phyloP scores from a whole-genome alignment of 2,329 filamentous ascomycete species.

The Graphilbum ipis-grandicollis region DNA sequence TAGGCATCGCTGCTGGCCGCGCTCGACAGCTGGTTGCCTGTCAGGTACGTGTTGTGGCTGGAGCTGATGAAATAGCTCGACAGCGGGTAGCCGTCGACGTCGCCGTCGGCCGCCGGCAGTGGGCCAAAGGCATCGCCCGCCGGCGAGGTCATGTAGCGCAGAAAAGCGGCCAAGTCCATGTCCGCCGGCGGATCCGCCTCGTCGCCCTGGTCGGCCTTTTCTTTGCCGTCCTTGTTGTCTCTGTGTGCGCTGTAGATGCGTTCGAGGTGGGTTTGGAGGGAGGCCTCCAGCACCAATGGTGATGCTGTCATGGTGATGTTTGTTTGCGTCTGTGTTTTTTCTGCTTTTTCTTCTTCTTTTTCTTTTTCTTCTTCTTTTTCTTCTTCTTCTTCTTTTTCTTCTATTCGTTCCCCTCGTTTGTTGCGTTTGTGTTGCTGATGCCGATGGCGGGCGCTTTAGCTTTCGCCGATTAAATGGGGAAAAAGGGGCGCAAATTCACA shows the following conservation, averaged over 20 bases:
- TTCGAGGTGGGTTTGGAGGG: slow-evolving; percentile 24
- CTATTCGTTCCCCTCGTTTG: too few species aligned
- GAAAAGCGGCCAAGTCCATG: slow-evolving; percentile 30
- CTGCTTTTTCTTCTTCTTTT: neutral
- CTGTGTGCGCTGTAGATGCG: slow-evolving; percentile 28
- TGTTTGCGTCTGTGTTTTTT: neutral
- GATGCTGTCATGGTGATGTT: neutral
- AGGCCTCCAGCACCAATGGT: slow-evolving; percentile 16
- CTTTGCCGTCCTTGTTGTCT: slow-evolving; percentile 20
- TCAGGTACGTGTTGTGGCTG: slow-evolving; percentile 88
- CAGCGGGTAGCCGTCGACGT: slow-evolving; percentile 53
- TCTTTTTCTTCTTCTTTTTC: neutral
- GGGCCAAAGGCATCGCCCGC: slow-evolving; percentile 25
- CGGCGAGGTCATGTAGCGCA: slow-evolving; percentile 38
- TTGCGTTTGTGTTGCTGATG: too few species aligned
- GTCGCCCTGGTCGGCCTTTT: slow-evolving; percentile 26
- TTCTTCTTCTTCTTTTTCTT: too few species aligned
- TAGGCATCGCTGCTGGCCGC: slow-evolving; percentile 79
- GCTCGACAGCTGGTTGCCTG: slow-evolving; percentile 75
- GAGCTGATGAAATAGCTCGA: slow-evolving; percentile 89
- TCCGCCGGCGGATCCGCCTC: slow-evolving; percentile 10
- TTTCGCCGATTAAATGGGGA: too few species aligned
- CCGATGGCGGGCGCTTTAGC: too few species aligned
- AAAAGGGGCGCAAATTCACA: too few species aligned
- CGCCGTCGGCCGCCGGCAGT: slow-evolving; percentile 16